Conservation (phyloP, 768 basidiomycete genomes). For the Suillus sp. region DNA sequence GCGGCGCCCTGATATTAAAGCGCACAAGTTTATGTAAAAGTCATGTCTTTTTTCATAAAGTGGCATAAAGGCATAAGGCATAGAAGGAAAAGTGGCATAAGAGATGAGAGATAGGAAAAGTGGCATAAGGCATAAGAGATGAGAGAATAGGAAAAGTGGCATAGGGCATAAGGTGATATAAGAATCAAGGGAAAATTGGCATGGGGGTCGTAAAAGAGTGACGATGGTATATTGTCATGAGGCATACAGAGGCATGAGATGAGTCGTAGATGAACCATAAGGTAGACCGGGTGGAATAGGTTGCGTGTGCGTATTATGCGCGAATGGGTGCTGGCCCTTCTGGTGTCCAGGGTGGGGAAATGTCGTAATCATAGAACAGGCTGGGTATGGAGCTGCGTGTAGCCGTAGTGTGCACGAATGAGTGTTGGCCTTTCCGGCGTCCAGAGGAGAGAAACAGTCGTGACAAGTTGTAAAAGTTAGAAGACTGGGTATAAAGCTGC, state of each 20-base stretch:
- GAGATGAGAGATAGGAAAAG: not conserved
- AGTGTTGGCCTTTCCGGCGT: not conserved
- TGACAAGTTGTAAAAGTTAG: not conserved
- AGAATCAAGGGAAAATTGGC: not conserved
- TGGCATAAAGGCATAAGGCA: not conserved
- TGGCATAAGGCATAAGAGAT: not conserved
- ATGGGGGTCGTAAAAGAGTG: not conserved
- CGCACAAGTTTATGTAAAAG: too few relatives aligned
- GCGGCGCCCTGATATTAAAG: not conserved
- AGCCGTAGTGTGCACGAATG: not conserved
- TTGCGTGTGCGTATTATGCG: not conserved
- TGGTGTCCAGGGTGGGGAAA: not conserved
- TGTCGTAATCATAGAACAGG: not conserved
- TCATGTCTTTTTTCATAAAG: not conserved
- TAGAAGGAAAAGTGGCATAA: not conserved
- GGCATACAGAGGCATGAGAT: not conserved
- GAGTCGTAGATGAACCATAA: not conserved
- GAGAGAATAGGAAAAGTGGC: not conserved
- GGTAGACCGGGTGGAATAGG: not conserved
- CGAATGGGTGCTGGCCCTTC: not conserved
- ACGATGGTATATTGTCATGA: not conserved
- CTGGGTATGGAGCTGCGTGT: not conserved
- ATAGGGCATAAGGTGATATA: not conserved
- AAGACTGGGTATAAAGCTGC: not conserved
- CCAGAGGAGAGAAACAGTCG: not conserved